A percentile compares a stretch with the other conserved stretches of the same genome.
Evolutionary conservation across 805 yeast genomes (phyloP).

Genomic region (Middelhovenomyces tepae): DNA sequence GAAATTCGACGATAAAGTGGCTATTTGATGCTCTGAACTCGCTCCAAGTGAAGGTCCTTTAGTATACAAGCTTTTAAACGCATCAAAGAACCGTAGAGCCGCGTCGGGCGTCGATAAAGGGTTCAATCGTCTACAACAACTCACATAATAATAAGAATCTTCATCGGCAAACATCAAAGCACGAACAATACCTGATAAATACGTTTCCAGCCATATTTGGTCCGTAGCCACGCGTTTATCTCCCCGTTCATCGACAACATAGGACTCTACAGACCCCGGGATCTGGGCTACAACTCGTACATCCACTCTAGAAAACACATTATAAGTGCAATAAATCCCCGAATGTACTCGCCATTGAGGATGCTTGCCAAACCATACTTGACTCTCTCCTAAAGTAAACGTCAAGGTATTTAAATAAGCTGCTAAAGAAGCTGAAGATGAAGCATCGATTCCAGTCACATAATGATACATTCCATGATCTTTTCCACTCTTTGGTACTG

Average conservation of each 20-base stretch:
- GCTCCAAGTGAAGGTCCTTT: constrained; percentile 64
- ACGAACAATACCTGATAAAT: constrained; percentile 64
- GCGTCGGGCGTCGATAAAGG: constrained; percentile 50
- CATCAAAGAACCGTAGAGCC: constrained; percentile 48
- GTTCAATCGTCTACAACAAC: constrained; percentile 74
- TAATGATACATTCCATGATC: constrained; percentile 49
- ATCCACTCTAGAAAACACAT: constrained; percentile 66
- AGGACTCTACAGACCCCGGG: constrained; percentile 40
- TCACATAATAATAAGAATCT: constrained; percentile 61
- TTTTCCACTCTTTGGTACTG: constrained; percentile 34
- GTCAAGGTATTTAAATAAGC: constrained; percentile 46
- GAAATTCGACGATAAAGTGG: constrained; percentile 56
- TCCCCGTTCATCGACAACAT: constrained; percentile 28
- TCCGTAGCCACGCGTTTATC: constrained; percentile 29
- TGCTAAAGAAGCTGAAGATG: constrained; percentile 45
- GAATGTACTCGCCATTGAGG: constrained; percentile 33
- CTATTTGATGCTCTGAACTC: constrained; percentile 56
- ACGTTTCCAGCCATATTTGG: constrained; percentile 39
- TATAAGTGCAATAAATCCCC: constrained; percentile 48
- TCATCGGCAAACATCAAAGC: constrained; percentile 71
- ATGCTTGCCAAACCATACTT: constrained; percentile 65
- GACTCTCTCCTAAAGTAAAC: constrained; percentile 40
- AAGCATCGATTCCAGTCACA: constrained; percentile 45
- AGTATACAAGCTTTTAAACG: constrained; percentile 57
- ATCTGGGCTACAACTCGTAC: constrained; percentile 55